These are phyloP conservation scores for Silene uniflora DNA, from an alignment of 148 eudicot genomes.

Conservation along the genomic window DNA sequence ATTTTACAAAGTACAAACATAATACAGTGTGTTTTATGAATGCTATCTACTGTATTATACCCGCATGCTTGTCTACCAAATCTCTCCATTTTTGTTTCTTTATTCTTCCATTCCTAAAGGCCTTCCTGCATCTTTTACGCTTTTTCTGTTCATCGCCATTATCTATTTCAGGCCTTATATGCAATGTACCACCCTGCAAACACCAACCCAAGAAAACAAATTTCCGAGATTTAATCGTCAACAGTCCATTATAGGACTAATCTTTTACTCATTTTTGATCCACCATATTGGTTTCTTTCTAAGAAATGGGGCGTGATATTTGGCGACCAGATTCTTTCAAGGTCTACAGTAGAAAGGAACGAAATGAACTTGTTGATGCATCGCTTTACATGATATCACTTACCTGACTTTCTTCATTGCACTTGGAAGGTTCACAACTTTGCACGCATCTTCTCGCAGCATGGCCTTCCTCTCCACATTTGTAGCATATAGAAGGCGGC, in stretches of 20 bases:
- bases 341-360: neutral
- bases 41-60: slow-evolving; percentile 6
- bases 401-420: slow-evolving; percentile 15
- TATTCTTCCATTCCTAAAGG: slow-evolving; percentile 13
- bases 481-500: slow-evolving; percentile 34
- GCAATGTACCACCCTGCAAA: slow-evolving; percentile 17
- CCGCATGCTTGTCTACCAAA: slow-evolving; percentile 1
- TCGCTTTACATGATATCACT: neutral
- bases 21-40: neutral
- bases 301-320: neutral
- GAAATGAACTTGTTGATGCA: neutral
- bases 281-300: neutral
- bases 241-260: neutral
- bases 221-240: neutral
- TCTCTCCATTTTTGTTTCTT: slow-evolving; percentile 17
- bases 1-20: neutral
- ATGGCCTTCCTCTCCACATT: slow-evolving; percentile 33
- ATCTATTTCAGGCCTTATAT: slow-evolving; percentile 9
- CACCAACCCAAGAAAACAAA: slow-evolving; percentile 4
- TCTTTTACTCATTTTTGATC: neutral
- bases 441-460: slow-evolving; percentile 26
- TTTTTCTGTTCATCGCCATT: neutral
- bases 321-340: neutral
- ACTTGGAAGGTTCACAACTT: slow-evolving; percentile 1
- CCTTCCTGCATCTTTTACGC: slow-evolving; percentile 13